Evolutionary conservation across 768 basidiomycete species (phyloP).

Genomic region (Amanita polypyramis): DNA sequence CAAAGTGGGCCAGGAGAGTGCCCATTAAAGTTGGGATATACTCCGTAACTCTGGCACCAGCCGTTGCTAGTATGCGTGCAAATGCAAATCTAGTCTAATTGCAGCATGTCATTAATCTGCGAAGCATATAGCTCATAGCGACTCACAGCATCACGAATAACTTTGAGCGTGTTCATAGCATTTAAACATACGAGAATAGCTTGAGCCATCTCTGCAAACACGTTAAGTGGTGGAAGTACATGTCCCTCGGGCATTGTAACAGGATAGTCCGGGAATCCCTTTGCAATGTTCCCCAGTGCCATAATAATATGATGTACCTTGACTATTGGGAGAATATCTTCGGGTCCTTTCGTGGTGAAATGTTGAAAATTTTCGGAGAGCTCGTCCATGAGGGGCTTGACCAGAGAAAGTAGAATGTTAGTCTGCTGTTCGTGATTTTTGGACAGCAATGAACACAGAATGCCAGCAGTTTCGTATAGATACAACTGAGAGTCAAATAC

Average conservation of each 20-base stretch:
- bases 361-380: constrained; percentile 49
- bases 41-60: constrained; percentile 77
- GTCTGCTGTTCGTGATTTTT: constrained; percentile 60
- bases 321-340: constrained; percentile 71
- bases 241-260: constrained; percentile 56
- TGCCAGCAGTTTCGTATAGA: constrained; percentile 87
- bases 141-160: constrained; percentile 87
- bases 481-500: constrained; percentile 88
- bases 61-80: constrained; percentile 82
- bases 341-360: constrained; percentile 40
- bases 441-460: constrained; percentile 67
- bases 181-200: constrained; percentile 81
- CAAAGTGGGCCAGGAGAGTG: constrained; percentile 85
- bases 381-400: constrained; percentile 73
- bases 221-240: constrained; percentile 58
- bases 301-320: constrained; percentile 88
- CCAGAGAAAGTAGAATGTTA: constrained; percentile 60
- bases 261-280: constrained; percentile 92
- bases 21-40: constrained; percentile 85
- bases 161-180: constrained; percentile 77
- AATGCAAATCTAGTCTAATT: constrained; percentile 85
- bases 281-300: constrained; percentile 90
- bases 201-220: constrained; percentile 80
- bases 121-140: neutral
- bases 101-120: neutral